Base-by-base conservation (phyloP, 2,329 filamentous ascomycete genomes). In the Pseudogymnoascus sp. region DNA sequence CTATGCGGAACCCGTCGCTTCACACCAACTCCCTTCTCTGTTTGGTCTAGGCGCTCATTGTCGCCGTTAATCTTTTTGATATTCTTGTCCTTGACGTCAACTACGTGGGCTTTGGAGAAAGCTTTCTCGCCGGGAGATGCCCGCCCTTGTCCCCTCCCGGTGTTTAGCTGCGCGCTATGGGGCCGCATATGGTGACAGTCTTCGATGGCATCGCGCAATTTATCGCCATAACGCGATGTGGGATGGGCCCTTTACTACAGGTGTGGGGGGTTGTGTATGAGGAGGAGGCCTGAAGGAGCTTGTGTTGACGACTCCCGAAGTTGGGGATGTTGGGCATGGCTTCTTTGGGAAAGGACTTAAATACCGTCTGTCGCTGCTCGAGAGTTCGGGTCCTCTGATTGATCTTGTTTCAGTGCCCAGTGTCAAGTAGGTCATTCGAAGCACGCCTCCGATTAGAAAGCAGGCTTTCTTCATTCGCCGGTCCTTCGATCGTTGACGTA, bases 131-230 rank as follows among this genome's bases (percentile, higher is more conserved):
- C n/a, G 26, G 45, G 45, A 55, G 45, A 33, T 55, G 29, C 5
- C n/a, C 29, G 14, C 8, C 8, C 29, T 33, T 33, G 45, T 19
- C 26, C 16, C 45, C 16, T 14, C 29, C 29, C n/a, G 10, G 45
- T 55, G 45, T n/a, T 55, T 31, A 55, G 45, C n/a, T 55, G 45
- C 45, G 29, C 29, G 26, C n/a, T 52, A 52, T 29, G 7, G 26
- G 7, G 8, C n/a, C 3, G 26, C n/a, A 26, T 55, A 55, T 55
- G 45, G 29, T 55, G 45, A 33, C 45, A 55, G 26, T 33, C 45
- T 55, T 55, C 45, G 33, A 55, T 55, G 26, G 26, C 45, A 55
- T 55, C 45, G 45, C 45, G 45, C 45, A 55, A 55, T 55, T 33
- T 55, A 31, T 55, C 45, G 26, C 45, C 26, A 55, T 55, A 55